Conservation (phyloP, 2,329 filamentous ascomycete species). For the Clonostachys rhizophaga region DNA sequence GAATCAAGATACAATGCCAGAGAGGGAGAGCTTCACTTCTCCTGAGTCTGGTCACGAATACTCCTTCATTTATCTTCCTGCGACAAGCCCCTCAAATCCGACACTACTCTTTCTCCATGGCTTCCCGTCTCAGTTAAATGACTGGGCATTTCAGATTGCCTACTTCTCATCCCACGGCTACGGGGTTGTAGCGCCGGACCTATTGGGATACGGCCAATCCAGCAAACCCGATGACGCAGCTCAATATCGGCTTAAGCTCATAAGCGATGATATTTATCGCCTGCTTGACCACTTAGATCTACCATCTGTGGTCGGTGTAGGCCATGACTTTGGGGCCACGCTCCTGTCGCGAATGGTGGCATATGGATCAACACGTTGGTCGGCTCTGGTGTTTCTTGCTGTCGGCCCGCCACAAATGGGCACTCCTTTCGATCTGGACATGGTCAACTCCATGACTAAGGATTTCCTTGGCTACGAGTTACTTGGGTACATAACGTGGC, state of each 20-base stretch:
- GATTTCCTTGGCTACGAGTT: conserved; percentile 17
- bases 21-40: too few relatives aligned
- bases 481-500: conserved; percentile 22
- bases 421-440: conserved; percentile 18
- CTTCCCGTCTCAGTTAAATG: conserved; percentile 37
- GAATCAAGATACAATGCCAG: too few relatives aligned
- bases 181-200: conserved; percentile 34
- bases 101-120: conserved; percentile 43
- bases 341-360: conserved; percentile 18
- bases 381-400: conserved; percentile 16
- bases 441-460: conserved; percentile 22
- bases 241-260: conserved; percentile 20
- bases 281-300: conserved; percentile 21
- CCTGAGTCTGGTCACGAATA: not conserved
- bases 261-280: conserved; percentile 23
- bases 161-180: conserved; percentile 27
- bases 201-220: conserved; percentile 30
- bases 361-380: conserved; percentile 13
- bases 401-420: conserved; percentile 20
- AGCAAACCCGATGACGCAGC: conserved; percentile 17
- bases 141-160: conserved; percentile 33
- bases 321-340: conserved; percentile 27
- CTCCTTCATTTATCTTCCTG: conserved; percentile 20
- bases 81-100: conserved; percentile 5
- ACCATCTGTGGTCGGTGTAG: conserved; percentile 31